Conservation (phyloP, 2,329 filamentous ascomycete genomes). For the Scedosporium apiospermum region DNA sequence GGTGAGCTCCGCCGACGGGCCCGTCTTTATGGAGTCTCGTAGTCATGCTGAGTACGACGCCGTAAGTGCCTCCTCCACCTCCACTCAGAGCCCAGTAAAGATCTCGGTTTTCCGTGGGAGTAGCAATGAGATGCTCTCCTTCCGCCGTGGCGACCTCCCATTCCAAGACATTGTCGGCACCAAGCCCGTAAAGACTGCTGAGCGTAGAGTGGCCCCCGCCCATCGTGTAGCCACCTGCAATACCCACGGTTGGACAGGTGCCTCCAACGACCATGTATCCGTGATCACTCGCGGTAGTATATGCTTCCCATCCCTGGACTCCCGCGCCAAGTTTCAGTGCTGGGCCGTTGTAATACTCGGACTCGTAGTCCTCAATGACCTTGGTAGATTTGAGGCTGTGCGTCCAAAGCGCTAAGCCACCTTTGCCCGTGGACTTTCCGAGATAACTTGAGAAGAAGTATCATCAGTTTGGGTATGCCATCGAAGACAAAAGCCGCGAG, state of each 20-base stretch:
- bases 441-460: slow-evolving; percentile 7
- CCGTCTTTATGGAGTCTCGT: slow-evolving; percentile 36
- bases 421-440: slow-evolving; percentile 25
- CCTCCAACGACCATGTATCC: slow-evolving; percentile 32
- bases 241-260: slow-evolving; percentile 43
- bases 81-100: slow-evolving; percentile 56
- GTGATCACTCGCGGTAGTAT: slow-evolving; percentile 14
- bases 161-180: slow-evolving; percentile 48
- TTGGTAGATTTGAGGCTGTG: slow-evolving; percentile 25
- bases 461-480: background rate
- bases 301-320: slow-evolving; percentile 42
- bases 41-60: slow-evolving; percentile 45
- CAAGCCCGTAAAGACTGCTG: slow-evolving; percentile 43
- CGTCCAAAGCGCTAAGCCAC: slow-evolving; percentile 28
- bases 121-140: slow-evolving; percentile 37
- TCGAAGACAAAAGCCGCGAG: background rate
- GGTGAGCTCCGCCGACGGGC: slow-evolving; percentile 30
- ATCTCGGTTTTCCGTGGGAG: slow-evolving; percentile 36
- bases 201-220: slow-evolving; percentile 50
- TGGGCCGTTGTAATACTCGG: slow-evolving; percentile 25
- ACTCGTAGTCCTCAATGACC: slow-evolving; percentile 13
- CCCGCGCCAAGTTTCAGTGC: slow-evolving; percentile 48
- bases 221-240: slow-evolving; percentile 50
- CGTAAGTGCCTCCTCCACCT: slow-evolving; percentile 50
- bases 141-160: slow-evolving; percentile 43